Base-by-base conservation (phyloP, 108 stramenopile species). In the Fragilariopsis cylindrus region DNA sequence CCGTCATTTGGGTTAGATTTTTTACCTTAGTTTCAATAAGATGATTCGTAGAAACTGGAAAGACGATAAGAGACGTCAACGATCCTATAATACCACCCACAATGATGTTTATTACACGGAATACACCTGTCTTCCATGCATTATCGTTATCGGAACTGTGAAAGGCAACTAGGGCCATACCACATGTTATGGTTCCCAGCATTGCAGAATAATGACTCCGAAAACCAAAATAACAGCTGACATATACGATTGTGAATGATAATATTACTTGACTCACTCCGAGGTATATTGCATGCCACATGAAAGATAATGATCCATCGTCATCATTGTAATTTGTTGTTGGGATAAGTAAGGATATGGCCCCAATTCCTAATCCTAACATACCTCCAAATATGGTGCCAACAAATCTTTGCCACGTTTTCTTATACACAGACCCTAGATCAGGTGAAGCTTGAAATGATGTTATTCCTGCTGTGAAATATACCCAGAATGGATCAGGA, bases 41-140 rank as follows among this genome's bases (percentile, higher is more conserved):
- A 53, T 53, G 52, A n/a, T n/a, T 12, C 15, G 52, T 53, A 2
- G 52, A 53, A 12, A n/a, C 15, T 12, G 52, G 52, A n/a, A 53
- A 53, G 52, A 53, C 15, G n/a, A 53, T n/a, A n/a, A 53, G 52
- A n/a, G 52, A 53, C 52, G n/a, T n/a, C 15, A 53, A n/a, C 15
- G 52, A 53, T n/a, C 52, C 52, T 15, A 53, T 53, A n/a, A 53
- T 12, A 12, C 52, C 52, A 12, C 52, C 52, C 12, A 53, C 52
- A n/a, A 53, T n/a, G n/a, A 53, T 53, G 52, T 53, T 53, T n/a
- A 53, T n/a, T 12, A 53, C 15, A 15, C 52, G 52, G 52, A 53
- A 53, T 15, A n/a, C 15, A n/a, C 15, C 52, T 15, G n/a, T n/a
- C 15, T n/a, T 12, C 52, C 52, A 53, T 15, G 52, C 52, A 53